phyloP scores from a whole-genome alignment of 495 filamentous ascomycete genomes.

The Echria macrotheca region DNA sequence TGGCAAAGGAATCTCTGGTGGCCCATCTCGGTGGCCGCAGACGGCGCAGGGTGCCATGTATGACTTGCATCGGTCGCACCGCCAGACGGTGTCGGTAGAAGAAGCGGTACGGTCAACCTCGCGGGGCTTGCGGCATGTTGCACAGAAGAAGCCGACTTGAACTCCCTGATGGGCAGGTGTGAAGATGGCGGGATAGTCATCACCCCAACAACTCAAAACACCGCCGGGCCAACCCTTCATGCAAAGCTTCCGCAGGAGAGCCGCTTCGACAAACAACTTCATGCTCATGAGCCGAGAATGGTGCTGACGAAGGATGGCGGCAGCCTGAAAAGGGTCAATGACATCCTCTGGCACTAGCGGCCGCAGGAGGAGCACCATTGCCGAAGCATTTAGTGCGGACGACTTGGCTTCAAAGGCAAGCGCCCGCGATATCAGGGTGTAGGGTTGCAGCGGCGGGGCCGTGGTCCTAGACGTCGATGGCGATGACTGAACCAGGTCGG shows the following conservation, averaged over 20 bases:
- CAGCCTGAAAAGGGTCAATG: slow-evolving; percentile 43
- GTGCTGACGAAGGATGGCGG: slow-evolving; percentile 56
- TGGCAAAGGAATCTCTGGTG: slow-evolving; percentile 16
- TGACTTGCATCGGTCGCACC: slow-evolving; percentile 40
- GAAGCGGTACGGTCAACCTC: slow-evolving; percentile 39
- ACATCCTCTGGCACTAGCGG: slow-evolving; percentile 44
- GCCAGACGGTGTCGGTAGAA: slow-evolving; percentile 38
- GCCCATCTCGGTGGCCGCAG: slow-evolving; percentile 35
- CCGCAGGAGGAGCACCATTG: slow-evolving; percentile 47
- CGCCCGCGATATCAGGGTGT: slow-evolving; percentile 41
- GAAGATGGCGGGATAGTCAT: slow-evolving; percentile 56
- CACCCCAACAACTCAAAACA: slow-evolving; percentile 32
- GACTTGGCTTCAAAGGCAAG: slow-evolving; percentile 42
- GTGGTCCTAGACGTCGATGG: slow-evolving; percentile 9
- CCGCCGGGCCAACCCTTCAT: slow-evolving; percentile 44
- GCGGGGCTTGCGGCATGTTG: slow-evolving; percentile 46
- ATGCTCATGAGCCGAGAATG: slow-evolving; percentile 59
- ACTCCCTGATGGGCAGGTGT: slow-evolving; percentile 47
- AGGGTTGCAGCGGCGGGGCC: slow-evolving; percentile 41
- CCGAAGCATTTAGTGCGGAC: slow-evolving; percentile 44
- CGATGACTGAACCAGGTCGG: slow-evolving; percentile 25
- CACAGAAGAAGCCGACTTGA: slow-evolving; percentile 43
- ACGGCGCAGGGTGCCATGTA: slow-evolving; percentile 41
- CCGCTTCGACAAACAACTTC: slow-evolving; percentile 61
- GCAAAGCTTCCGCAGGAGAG: slow-evolving; percentile 62